Conservation (phyloP, 2,329 filamentous ascomycete genomes). For the Nigrospora oryzae region DNA sequence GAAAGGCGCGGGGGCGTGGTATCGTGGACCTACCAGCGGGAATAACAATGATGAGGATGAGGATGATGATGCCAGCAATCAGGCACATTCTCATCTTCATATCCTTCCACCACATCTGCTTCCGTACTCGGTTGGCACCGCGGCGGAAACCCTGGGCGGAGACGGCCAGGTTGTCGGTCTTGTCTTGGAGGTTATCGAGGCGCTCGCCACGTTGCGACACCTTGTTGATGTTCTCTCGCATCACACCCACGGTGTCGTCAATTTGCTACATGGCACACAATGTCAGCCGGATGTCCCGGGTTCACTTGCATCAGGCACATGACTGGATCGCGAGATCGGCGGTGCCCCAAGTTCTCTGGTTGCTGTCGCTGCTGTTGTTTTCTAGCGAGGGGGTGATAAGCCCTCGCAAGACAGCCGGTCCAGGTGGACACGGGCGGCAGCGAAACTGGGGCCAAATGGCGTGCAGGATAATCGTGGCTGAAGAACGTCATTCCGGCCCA, state of each 20-base stretch:
- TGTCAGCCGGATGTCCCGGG: constrained; percentile 1
- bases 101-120: constrained; percentile 99
- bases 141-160: constrained; percentile 94
- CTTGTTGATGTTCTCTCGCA: constrained; percentile 97
- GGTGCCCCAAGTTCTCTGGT: too few relatives aligned
- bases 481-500: too few relatives aligned
- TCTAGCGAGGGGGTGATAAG: too few relatives aligned
- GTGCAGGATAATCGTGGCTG: too few relatives aligned
- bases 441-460: too few relatives aligned
- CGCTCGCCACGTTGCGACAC: constrained; percentile 75
- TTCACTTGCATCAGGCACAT: neutral
- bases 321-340: neutral
- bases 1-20: too few relatives aligned
- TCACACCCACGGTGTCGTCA: constrained; percentile 87
- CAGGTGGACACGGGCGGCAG: too few relatives aligned
- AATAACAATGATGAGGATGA: constrained; percentile 90
- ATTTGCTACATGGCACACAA: constrained; percentile 64
- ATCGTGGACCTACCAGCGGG: constrained; percentile 62
- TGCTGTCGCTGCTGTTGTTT: too few relatives aligned
- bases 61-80: constrained; percentile 80
- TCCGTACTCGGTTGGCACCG: constrained; percentile 90
- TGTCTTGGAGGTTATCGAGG: constrained; percentile 25
- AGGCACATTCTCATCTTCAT: constrained; percentile 99
- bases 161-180: constrained; percentile 80
- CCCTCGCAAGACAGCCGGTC: too few relatives aligned